Percentiles rank a stretch among this genome's conserved stretches.
Evolutionary conservation across 192 early-diverging fungal genomes (phyloP).

Genomic region (Rhizoclosmatium sp.): DNA sequence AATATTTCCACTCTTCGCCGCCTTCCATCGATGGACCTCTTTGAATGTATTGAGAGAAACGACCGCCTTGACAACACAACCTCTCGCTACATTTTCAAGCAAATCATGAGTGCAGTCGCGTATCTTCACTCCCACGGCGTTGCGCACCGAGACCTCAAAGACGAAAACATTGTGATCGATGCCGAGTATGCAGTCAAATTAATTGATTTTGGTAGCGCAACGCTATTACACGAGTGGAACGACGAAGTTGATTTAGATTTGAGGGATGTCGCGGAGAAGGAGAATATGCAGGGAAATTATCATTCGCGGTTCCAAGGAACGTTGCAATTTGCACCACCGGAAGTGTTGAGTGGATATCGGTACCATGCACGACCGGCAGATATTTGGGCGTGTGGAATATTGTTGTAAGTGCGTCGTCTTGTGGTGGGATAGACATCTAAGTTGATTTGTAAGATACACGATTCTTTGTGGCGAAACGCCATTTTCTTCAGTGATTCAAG

Average conservation of each 20-base stretch:
- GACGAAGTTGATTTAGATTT: no score
- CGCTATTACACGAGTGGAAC: slow-evolving; percentile 36
- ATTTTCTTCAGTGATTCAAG: slow-evolving; percentile 60
- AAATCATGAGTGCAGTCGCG: slow-evolving; percentile 50
- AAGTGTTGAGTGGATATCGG: slow-evolving; percentile 66
- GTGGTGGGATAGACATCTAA: slow-evolving; percentile 53
- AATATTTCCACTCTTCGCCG: slow-evolving; percentile 29
- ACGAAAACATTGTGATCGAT: slow-evolving; percentile 68
- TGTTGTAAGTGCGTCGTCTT: slow-evolving; percentile 60
- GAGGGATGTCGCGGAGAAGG: slow-evolving; percentile 15
- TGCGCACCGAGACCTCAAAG: slow-evolving; percentile 65
- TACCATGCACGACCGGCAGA: slow-evolving; percentile 60
- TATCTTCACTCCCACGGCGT: slow-evolving; percentile 55
- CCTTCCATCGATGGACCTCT: slow-evolving; percentile 53
- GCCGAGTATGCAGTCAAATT: slow-evolving; percentile 55
- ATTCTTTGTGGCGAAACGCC: slow-evolving; percentile 57
- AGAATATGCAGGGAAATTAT: not conserved
- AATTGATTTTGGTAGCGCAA: slow-evolving; percentile 65
- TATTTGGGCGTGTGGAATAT: slow-evolving; percentile 73
- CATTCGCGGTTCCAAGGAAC: slow-evolving; percentile 63
- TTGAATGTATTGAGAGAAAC: slow-evolving; percentile 64
- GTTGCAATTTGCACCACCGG: slow-evolving; percentile 72
- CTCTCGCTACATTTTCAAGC: slow-evolving; percentile 50
- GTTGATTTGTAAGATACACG: not conserved
- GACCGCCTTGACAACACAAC: slow-evolving; percentile 44